These are phyloP conservation scores for Diaporthe ilicicola DNA, from an alignment of 2,329 filamentous ascomycete genomes.

Conservation along the genomic window DNA sequence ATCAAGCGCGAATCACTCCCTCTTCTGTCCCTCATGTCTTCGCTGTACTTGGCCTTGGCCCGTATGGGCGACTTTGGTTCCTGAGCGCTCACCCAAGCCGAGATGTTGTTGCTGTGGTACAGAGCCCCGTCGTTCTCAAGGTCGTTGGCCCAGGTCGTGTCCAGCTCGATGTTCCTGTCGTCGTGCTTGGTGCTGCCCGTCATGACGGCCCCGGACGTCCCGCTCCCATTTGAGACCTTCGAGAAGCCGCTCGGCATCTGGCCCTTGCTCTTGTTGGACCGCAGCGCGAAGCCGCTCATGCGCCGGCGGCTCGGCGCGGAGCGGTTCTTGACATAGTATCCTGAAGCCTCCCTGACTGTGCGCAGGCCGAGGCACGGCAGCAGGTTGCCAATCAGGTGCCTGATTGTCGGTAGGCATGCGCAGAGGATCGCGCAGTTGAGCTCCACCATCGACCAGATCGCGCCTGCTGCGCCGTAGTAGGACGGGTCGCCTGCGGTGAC, in stretches of 20 bases:
- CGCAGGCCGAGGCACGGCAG: conserved; percentile 34
- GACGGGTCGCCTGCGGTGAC: conserved; percentile 42
- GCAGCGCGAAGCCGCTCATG: not conserved
- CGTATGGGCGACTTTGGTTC: conserved; percentile 2
- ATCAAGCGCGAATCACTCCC: conserved; percentile 12
- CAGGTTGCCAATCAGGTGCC: conserved; percentile 40
- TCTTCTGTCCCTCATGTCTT: not conserved
- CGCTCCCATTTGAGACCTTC: conserved; percentile 10
- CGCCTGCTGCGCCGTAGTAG: conserved; percentile 43
- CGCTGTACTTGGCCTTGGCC: not conserved
- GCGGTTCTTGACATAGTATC: not conserved
- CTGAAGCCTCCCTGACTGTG: not conserved
- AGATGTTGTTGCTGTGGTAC: conserved; percentile 27
- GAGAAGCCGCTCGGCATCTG: not conserved
- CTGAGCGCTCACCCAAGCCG: conserved; percentile 30
- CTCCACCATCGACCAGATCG: conserved; percentile 50
- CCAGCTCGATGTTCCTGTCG: not conserved
- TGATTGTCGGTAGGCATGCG: conserved; percentile 49
- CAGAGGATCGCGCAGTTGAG: conserved; percentile 50
- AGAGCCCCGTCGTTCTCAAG: conserved; percentile 10
- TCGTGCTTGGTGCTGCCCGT: not conserved
- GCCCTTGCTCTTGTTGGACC: conserved; percentile 2
- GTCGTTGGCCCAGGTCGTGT: conserved; percentile 25
- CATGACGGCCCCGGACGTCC: not conserved
- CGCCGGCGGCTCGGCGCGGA: not conserved